Base-by-base conservation (phyloP, 352 stramenopile genomes). In the Globisporangium perplexum region DNA sequence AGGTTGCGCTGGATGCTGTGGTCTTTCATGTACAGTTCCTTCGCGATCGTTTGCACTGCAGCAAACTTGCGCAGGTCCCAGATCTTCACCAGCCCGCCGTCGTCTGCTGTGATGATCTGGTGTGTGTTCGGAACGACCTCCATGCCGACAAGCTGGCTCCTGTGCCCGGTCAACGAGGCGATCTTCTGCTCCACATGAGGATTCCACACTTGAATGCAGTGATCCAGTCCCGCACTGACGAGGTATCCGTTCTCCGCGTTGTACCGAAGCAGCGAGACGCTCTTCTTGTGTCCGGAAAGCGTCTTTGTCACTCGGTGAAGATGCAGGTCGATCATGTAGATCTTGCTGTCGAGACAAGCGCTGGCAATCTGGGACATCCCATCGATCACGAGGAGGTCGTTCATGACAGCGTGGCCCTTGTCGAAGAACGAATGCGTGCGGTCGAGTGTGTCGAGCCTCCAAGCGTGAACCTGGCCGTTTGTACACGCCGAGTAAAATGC, bases 141-240 rank as follows among this genome's bases (percentile, higher is more conserved):
- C 14, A 88, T 54, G 8, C 77, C 77, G 15, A 88, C 66, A 3
- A 88, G 50, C 38, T 83, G 72, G 22, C 66, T 60, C 1, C 57
- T 55, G 47, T 88, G 74, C 0, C 72, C 74, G 15, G 60, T 42
- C 6, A 88, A 51, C 22, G 65, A 68, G 2, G 68, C 74, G 41
- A 88, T 74, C 41, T 82, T 77, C 33, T 74, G 66, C 28, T 84
- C 72, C 12, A 86, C 63, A 38, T 81, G 73, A 20, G 77, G 74
- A 47, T 80, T 88, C 77, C 77, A 88, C 17, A 88, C 62, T 26
- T 83, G 66, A 0, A 88, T 46, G 18, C 57, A 66, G 38, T 86
- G 74, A 42, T 86, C 77, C 22, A 83, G 44, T 10, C 77, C 77
- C 3, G 60, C 74, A 24, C 72, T 88, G 39, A 86, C 52, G 5